Conservation (phyloP, 176 grass and related monocot species). For the Calamus simplicifolius region DNA sequence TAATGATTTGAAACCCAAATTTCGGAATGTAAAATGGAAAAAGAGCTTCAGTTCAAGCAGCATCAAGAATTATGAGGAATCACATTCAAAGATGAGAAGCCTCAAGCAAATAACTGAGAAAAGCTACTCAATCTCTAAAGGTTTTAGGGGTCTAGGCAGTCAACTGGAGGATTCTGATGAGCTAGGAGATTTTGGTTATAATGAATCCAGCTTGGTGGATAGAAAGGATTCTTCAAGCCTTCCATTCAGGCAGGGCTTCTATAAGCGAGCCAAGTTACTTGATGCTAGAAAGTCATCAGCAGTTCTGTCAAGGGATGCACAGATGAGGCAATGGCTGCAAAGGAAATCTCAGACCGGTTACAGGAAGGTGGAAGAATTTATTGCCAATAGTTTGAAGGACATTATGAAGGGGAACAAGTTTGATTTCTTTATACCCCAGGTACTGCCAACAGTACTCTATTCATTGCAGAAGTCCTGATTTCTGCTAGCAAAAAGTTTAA, state of each 20-base stretch:
- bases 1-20: slow-evolving; percentile 64
- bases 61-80: slow-evolving; percentile 40
- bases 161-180: slow-evolving; percentile 62
- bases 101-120: slow-evolving; percentile 63
- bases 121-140: slow-evolving; percentile 41
- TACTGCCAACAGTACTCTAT: slow-evolving; percentile 21
- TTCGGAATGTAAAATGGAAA: slow-evolving; percentile 77
- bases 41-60: slow-evolving; percentile 22
- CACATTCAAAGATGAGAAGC: slow-evolving; percentile 60
- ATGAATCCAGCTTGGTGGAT: slow-evolving; percentile 31
- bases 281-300: slow-evolving; percentile 92
- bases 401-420: slow-evolving; percentile 83
- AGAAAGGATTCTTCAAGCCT: slow-evolving; percentile 40
- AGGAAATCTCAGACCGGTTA: slow-evolving; percentile 77
- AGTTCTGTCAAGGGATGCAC: slow-evolving; percentile 89
- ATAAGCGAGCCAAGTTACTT: slow-evolving; percentile 87
- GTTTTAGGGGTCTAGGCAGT: slow-evolving; percentile 33
- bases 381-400: slow-evolving; percentile 67
- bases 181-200: slow-evolving; percentile 53
- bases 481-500: too few species aligned
- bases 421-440: slow-evolving; percentile 82
- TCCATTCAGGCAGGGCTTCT: slow-evolving; percentile 86
- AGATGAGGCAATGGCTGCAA: slow-evolving; percentile 91
- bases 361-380: slow-evolving; percentile 72
- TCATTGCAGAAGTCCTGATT: background rate